Percentiles rank a stretch among this genome's conserved stretches.
phyloP scores from a whole-genome alignment of 2,329 filamentous ascomycete species.

The Talaromyces verruculosus region DNA sequence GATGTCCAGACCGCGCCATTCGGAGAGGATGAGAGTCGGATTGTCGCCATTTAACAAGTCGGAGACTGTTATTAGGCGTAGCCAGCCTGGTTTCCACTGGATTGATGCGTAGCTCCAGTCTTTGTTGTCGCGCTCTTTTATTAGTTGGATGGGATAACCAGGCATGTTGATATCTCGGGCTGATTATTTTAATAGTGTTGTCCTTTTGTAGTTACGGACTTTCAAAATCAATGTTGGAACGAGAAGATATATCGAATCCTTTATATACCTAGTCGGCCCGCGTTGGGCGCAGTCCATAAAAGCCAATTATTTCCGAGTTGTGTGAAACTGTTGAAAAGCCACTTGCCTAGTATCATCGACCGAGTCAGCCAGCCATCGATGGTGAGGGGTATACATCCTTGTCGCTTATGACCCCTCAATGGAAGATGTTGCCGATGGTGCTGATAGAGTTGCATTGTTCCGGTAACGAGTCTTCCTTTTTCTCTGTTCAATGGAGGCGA shows the following conservation, averaged over 20 bases:
- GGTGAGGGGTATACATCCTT: background rate
- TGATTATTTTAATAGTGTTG: background rate
- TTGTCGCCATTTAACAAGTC: background rate
- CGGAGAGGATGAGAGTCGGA: conserved; percentile 9
- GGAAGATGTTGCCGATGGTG: background rate
- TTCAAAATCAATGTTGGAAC: background rate
- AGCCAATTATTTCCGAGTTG: background rate
- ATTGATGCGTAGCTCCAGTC: conserved; percentile 8
- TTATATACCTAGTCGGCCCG: background rate
- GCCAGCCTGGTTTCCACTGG: conserved; percentile 1
- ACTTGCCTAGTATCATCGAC: background rate
- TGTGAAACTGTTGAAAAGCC: background rate
- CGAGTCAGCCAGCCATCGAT: background rate
- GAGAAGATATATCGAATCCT: background rate
- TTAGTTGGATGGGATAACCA: background rate
- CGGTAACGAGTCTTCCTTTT: background rate
- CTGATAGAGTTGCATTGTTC: background rate
- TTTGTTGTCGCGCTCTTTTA: conserved; percentile 3
- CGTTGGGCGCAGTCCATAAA: background rate
- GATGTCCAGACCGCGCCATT: conserved; percentile 15
- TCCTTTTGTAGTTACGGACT: background rate
- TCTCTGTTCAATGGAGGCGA: background rate
- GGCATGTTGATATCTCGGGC: background rate
- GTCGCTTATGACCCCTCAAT: background rate
- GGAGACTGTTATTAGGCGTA: conserved; percentile 9